Percentiles rank a stretch among this genome's conserved stretches.
These are phyloP conservation scores for Magnaporthiopsis rhizophila DNA, from an alignment of 2,329 filamentous ascomycete genomes.

Conservation along the genomic window DNA sequence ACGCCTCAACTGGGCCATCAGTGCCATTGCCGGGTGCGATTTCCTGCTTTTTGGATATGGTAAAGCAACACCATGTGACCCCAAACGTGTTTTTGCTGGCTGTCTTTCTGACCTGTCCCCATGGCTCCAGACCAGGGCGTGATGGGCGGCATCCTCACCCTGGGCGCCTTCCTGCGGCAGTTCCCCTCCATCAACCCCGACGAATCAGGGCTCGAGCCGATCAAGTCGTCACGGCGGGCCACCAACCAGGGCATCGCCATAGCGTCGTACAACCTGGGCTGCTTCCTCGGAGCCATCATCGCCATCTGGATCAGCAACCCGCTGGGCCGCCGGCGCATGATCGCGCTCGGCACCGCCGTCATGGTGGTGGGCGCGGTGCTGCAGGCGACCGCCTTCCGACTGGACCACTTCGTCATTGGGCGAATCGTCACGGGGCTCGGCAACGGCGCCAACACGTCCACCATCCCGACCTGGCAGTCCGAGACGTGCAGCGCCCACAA, in stretches of 20 bases:
- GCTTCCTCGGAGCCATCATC: conserved; percentile 21
- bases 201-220: conserved; percentile 19
- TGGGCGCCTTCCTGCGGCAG: conserved; percentile 48
- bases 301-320: conserved; percentile 28
- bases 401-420: conserved; percentile 35
- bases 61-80: conserved; percentile 18
- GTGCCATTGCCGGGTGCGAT: conserved; percentile 63
- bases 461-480: conserved; percentile 52
- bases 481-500: conserved; percentile 50
- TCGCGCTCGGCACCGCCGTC: conserved; percentile 30
- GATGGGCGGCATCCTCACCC: conserved; percentile 66
- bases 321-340: conserved; percentile 32
- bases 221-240: conserved; percentile 33
- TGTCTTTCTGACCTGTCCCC: conserved; percentile 12
- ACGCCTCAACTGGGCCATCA: conserved; percentile 59
- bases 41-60: conserved; percentile 56
- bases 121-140: conserved; percentile 57
- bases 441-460: conserved; percentile 33
- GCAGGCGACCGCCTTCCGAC: conserved; percentile 27
- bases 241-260: conserved; percentile 38
- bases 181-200: conserved; percentile 48
- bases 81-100: neutral
- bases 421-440: conserved; percentile 36
- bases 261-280: conserved; percentile 25
- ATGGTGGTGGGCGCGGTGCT: conserved; percentile 36